These are phyloP conservation scores for Cryptococcus sp. DNA, from an alignment of 1,284 basidiomycete genomes.

Conservation along the genomic window DNA sequence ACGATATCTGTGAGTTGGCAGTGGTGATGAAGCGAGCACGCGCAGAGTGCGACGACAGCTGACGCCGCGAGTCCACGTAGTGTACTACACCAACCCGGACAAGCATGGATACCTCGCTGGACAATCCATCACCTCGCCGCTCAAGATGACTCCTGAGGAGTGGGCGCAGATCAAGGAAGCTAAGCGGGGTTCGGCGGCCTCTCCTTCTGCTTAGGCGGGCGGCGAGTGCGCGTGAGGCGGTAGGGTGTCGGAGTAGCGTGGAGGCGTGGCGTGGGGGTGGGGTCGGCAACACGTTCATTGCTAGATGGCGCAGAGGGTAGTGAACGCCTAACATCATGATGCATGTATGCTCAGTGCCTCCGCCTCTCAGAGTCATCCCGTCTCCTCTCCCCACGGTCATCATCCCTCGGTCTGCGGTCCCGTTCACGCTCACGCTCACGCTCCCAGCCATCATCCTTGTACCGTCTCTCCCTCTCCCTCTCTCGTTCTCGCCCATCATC, in stretches of 20 bases:
- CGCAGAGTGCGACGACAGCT: conserved; percentile 11
- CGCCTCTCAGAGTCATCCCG: conserved; percentile 9
- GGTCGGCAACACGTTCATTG: no score
- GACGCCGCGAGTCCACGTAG: conserved; percentile 20
- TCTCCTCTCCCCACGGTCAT: conserved; percentile 14
- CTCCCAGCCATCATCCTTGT: conserved; percentile 3
- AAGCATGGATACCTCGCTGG: conserved; percentile 49
- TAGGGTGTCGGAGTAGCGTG: no score
- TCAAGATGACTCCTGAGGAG: conserved; percentile 14
- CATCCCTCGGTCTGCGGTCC: conserved; percentile 12
- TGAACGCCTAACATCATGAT: neutral
- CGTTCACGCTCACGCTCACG: neutral
- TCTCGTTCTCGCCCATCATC: neutral
- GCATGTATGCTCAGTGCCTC: neutral
- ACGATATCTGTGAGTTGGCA: conserved; percentile 69
- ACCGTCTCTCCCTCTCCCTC: neutral
- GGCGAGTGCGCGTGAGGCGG: no score
- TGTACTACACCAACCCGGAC: conserved; percentile 51
- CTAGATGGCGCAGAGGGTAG: neutral
- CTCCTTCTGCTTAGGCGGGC: no score
- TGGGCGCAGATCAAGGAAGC: conserved; percentile 8
- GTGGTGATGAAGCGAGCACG: neutral
- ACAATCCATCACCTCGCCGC: conserved; percentile 9
- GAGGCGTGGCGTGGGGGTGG: no score
- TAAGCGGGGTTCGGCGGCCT: neutral